Evolutionary conservation across 495 filamentous ascomycete species (phyloP), one percentile per base, ranked within the genome.

Genomic region (Pyrenopolyporus hunteri): DNA sequence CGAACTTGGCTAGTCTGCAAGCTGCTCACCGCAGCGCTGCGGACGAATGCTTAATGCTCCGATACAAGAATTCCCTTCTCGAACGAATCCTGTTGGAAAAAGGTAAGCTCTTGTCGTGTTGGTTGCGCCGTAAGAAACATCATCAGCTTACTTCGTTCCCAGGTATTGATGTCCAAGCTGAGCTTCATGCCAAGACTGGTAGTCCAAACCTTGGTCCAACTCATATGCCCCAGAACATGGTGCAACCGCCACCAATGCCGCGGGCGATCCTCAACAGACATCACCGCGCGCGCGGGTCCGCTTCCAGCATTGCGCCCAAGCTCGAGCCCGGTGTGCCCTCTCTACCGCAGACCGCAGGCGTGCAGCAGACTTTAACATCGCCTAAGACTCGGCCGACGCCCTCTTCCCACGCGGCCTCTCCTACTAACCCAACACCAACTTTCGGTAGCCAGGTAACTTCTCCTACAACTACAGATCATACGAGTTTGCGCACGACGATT

Each of bases 151-250:
- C 55, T 16, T 13, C 39, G 36, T 22, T 42, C n/a, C n/a, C 49
- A 96, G 92, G 94, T 59, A 96, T 98, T 73, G 94, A 98, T 80
- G 94, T 98, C 16, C 92, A 98, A 75, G 90, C 93, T 39, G 94
- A 98, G 74, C 82, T 98, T 59, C 87, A 89, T 40, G 84, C 92
- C 63, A 96, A 96, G 77, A 91, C 89, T 17, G 89, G 85, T 61
- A 89, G 89, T 69, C 86, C 88, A 56, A 83, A 83, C 64, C 78
- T 89, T 58, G 83, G 77, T 64, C 88, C 79, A 70, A 87, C 80
- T 57, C 82, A 81, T 66, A 77, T 79, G 74, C 85, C 78, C 64
- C 84, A 78, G 76, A 87, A 80, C 64, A 81, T 82, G 77, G 83
- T 80, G 67, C 87, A 84, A 73, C 83, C 87, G 26, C 82, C 85